A percentile compares a stretch with the other conserved stretches of the same genome.
Evolutionary conservation across 805 yeast species (phyloP).

Genomic region (Saccharomyces cerevisiae): DNA sequence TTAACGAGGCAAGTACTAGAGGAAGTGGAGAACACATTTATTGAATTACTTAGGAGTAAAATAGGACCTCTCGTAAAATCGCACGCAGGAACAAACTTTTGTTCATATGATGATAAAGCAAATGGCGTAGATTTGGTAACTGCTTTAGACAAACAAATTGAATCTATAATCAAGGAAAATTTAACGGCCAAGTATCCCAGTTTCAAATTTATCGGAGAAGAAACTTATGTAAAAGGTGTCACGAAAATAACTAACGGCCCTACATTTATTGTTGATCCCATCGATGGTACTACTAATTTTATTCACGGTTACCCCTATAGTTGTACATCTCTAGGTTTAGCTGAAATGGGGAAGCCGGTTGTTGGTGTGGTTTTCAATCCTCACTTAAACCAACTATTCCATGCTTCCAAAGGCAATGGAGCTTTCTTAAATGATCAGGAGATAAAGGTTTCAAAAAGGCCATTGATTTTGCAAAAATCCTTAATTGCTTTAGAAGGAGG

Average conservation of each 20-base stretch:
- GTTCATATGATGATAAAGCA: conserved; percentile 46
- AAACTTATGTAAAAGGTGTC: conserved; percentile 43
- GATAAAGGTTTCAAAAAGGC: conserved; percentile 28
- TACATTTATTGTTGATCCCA: conserved; percentile 57
- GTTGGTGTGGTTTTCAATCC: conserved; percentile 68
- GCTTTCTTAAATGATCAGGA: conserved; percentile 41
- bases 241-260: conserved; percentile 43
- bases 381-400: conserved; percentile 42
- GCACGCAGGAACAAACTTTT: conserved; percentile 22
- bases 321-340: conserved; percentile 54
- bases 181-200: conserved; percentile 35
- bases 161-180: conserved; percentile 27
- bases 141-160: conserved; percentile 51
- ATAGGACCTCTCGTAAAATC: conserved; percentile 24
- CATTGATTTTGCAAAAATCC: conserved; percentile 42
- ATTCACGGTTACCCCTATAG: conserved; percentile 55
- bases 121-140: conserved; percentile 59
- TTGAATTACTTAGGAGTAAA: conserved; percentile 16
- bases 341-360: conserved; percentile 39
- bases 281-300: conserved; percentile 61
- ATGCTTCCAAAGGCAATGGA: conserved; percentile 49
- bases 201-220: conserved; percentile 54
- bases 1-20: conserved; percentile 18
- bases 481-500: conserved; percentile 57
- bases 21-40: conserved; percentile 19